Conservation (phyloP, 1,284 basidiomycete genomes). For the Cryptococcus sp. region DNA sequence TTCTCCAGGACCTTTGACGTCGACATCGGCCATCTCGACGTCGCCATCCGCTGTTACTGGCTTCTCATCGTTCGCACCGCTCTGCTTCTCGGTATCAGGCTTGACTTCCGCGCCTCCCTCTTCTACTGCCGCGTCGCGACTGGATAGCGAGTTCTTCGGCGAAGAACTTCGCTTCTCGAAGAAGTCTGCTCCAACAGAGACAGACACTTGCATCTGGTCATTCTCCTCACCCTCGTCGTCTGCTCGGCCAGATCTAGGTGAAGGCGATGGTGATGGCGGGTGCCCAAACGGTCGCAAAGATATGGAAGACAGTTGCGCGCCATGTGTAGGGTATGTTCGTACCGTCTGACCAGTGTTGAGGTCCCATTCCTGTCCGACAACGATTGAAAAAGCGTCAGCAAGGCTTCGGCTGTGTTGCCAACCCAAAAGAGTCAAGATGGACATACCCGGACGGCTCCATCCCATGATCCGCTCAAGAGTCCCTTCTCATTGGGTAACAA, state of each 20-base stretch:
- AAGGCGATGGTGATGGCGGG: constrained; percentile 23
- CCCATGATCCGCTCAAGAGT: constrained; percentile 92
- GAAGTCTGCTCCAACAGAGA: constrained; percentile 40
- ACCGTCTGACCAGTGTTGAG: constrained; percentile 83
- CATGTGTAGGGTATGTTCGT: constrained; percentile 77
- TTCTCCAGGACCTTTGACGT: neutral
- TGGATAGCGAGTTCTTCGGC: constrained; percentile 7
- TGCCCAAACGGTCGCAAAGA: constrained; percentile 67
- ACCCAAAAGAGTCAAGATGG: neutral
- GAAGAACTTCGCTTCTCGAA: constrained; percentile 19
- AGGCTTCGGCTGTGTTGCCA: neutral
- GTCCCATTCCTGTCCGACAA: constrained; percentile 82
- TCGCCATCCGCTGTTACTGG: constrained; percentile 12
- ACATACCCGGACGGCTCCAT: constrained; percentile 81
- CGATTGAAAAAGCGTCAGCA: neutral
- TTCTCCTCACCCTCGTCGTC: constrained; percentile 30
- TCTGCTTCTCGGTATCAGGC: too few species aligned
- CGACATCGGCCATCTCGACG: constrained; percentile 18
- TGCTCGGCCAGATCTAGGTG: constrained; percentile 53
- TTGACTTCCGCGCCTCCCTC: neutral
- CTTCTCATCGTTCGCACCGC: too few species aligned
- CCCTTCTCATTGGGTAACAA: constrained; percentile 78
- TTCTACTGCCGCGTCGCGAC: constrained; percentile 5
- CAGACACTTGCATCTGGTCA: constrained; percentile 57
- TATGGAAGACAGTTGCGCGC: constrained; percentile 81